Base-by-base conservation (phyloP, 1,284 basidiomycete genomes). In the Boletus mariae region DNA sequence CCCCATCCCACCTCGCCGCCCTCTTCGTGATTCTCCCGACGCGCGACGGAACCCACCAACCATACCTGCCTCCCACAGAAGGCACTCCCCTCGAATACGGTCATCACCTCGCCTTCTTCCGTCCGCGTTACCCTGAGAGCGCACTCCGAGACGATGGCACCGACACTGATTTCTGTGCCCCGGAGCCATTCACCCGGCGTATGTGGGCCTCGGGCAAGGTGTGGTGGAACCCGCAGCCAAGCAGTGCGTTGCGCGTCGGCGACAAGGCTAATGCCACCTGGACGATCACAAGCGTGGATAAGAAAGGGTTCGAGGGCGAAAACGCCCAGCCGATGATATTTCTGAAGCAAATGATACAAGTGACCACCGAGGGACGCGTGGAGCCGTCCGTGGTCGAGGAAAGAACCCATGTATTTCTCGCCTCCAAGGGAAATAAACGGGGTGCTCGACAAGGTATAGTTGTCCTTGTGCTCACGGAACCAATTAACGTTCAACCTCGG, bases 181-280 rank as follows among this genome's bases (percentile, higher is more conserved):
- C 91, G 0, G 69, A 77, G 43, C 90, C 89, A 0, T 92, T 88
- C 70, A 79, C 80, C 17, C 77, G 86, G 42, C 76, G 90, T 17
- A 92, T 93, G 90, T 93, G 91, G 90, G 90, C 87, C 1, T 82
- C 86, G 23, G 90, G 91, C 0, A 77, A 72, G 55, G 84, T 92
- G 65, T 71, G 71, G 35, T 92, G 87, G 85, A 76, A 82, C 58
- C 61, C 67, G 23, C 72, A 72, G 1, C 45, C 45, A 5, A 49
- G 28, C 2, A 2, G 17, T 31, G 74, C 77, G 3, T 69, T 92
- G 52, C 61, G 71, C 23, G 72, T 90, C 20, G 89, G 87, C 9
- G 72, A 77, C 35, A 75, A 65, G 35, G 83, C 82, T 1, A 71
- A 58, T 1, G 82, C 84, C 35, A 65, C 67, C 2, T 77, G 80